Conservation (phyloP, 2,329 filamentous ascomycete genomes). For the Teratosphaeria pseudoeucalypti region DNA sequence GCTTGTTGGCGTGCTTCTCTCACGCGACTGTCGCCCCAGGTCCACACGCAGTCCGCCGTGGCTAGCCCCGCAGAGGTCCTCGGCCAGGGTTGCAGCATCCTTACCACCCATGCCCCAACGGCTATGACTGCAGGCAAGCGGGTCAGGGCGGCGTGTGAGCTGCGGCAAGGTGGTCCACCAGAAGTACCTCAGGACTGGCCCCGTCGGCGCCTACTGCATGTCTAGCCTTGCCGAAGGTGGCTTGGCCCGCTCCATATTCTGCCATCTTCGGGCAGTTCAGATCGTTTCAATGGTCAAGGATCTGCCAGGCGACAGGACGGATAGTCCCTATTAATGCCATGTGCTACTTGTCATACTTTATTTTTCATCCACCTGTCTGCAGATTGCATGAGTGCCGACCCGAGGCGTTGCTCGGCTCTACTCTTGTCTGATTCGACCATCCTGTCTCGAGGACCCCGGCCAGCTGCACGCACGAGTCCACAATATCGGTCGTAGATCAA, state of each 20-base stretch:
- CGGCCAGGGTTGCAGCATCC: slow-evolving; percentile 14
- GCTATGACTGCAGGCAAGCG: slow-evolving; percentile 23
- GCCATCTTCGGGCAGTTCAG: slow-evolving; percentile 7
- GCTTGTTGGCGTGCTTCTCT: background rate
- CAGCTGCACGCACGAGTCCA: slow-evolving; percentile 1
- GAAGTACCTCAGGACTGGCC: slow-evolving; percentile 12
- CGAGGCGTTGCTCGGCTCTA: slow-evolving; percentile 10
- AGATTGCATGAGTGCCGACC: slow-evolving; percentile 1
- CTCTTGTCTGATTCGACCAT: slow-evolving; percentile 15
- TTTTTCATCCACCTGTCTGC: slow-evolving; percentile 5
- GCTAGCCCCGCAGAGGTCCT: slow-evolving; percentile 21
- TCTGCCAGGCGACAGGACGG: slow-evolving; percentile 15
- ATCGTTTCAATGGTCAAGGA: slow-evolving; percentile 17
- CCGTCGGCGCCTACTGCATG: slow-evolving; percentile 20
- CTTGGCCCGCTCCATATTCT: slow-evolving; percentile 13
- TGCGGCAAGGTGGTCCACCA: slow-evolving; percentile 14
- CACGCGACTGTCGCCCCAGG: slow-evolving; percentile 13
- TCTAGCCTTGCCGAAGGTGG: slow-evolving; percentile 22
- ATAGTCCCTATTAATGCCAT: slow-evolving; percentile 9
- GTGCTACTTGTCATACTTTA: slow-evolving; percentile 10
- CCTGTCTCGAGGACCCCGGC: slow-evolving; percentile 10
- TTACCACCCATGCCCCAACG: slow-evolving; percentile 16
- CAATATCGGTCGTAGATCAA: slow-evolving; percentile 16
- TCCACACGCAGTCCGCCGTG: slow-evolving; percentile 17
- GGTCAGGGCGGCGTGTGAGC: slow-evolving; percentile 14